Evolutionary conservation across 371 early-diverging fungal genomes (phyloP).

Genomic region (Mortierella sp.): DNA sequence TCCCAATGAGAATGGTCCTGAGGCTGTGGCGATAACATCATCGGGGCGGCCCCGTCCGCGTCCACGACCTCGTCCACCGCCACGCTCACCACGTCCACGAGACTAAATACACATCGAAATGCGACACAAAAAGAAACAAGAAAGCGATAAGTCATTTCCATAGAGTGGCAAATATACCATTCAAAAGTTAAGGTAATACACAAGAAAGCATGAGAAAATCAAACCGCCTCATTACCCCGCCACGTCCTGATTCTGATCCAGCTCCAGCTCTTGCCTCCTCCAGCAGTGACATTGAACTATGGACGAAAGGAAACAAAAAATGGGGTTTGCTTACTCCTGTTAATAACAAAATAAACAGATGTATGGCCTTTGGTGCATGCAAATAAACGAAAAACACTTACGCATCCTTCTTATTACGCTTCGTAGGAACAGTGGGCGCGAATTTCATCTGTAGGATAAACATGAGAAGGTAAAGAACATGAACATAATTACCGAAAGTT

Average conservation of each 20-base stretch:
- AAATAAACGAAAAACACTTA: constrained; percentile 32
- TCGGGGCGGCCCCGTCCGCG: constrained; percentile 55
- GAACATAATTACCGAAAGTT: neutral
- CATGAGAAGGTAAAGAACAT: neutral
- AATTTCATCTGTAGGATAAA: constrained; percentile 65
- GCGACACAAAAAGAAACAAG: no score
- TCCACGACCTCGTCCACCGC: constrained; percentile 58
- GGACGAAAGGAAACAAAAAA: neutral
- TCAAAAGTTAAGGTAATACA: no score
- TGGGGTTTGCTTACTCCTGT: no score
- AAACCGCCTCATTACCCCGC: constrained; percentile 5
- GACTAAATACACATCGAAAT: no score
- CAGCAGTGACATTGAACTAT: constrained; percentile 27
- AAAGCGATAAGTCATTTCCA: no score
- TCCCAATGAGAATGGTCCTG: constrained; percentile 77
- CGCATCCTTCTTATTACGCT: constrained; percentile 74
- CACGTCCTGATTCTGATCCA: constrained; percentile 29
- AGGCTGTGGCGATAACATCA: constrained; percentile 64
- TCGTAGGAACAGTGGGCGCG: constrained; percentile 70
- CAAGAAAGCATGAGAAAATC: neutral
- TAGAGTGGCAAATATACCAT: no score
- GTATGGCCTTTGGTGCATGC: no score
- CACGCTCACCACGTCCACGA: constrained; percentile 56
- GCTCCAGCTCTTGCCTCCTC: constrained; percentile 29
- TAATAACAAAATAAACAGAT: neutral